Evolutionary conservation across 2,329 filamentous ascomycete genomes (phyloP).

Genomic region (Fusarium verticillioides): DNA sequence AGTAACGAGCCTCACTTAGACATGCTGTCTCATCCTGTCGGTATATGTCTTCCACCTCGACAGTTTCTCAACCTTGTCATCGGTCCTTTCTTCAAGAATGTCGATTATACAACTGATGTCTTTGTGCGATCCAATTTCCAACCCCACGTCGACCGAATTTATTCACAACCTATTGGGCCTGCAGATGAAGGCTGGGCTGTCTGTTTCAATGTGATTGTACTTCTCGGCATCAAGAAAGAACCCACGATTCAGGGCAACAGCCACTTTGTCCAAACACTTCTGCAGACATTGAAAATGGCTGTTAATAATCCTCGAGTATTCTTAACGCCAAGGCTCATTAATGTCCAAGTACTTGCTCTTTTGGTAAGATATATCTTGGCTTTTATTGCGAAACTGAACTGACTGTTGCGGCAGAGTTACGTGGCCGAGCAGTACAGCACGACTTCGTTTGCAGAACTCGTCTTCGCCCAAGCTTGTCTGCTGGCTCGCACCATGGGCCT

Average conservation of each 20-base stretch:
- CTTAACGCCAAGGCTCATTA: conserved; percentile 40
- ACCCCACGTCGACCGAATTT: conserved; percentile 39
- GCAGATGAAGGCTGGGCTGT: conserved; percentile 43
- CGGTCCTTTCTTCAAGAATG: conserved; percentile 40
- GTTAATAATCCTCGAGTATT: conserved; percentile 44
- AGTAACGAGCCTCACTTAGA: conserved; percentile 38
- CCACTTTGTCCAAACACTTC: conserved; percentile 41
- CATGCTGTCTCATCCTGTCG: conserved; percentile 26
- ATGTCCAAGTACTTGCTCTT: conserved; percentile 43
- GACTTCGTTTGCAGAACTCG: conserved; percentile 35
- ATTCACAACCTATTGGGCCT: conserved; percentile 33
- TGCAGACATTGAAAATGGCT: conserved; percentile 42
- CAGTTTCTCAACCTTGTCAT: conserved; percentile 44
- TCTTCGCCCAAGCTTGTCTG: conserved; percentile 43
- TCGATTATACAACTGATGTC: conserved; percentile 41
- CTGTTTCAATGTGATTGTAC: conserved; percentile 42
- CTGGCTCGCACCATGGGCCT: conserved; percentile 44
- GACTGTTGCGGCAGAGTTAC: conserved; percentile 30
- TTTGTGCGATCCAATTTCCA: conserved; percentile 40
- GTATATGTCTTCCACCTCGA: conserved; percentile 37
- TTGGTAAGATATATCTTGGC: conserved; percentile 18
- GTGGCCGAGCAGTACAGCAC: conserved; percentile 44
- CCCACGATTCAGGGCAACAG: conserved; percentile 36
- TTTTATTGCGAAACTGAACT: neutral
- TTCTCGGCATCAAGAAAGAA: conserved; percentile 41